phyloP scores from a whole-genome alignment of 805 yeast species.

The Yarrowia bubula region DNA sequence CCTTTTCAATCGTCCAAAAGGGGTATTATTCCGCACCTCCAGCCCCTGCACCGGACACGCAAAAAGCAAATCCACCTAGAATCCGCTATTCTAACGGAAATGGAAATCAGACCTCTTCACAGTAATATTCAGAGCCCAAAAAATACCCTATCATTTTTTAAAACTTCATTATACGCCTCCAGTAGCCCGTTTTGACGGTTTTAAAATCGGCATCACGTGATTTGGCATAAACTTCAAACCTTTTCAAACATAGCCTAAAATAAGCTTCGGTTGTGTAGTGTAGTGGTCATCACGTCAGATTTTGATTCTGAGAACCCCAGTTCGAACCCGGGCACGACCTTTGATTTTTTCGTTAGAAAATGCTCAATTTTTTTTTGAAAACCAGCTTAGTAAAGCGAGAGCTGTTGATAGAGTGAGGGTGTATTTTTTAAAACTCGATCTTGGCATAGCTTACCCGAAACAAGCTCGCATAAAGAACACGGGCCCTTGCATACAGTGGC shows the following conservation, averaged over 20 bases:
- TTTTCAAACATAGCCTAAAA: not conserved
- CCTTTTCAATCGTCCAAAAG: no score
- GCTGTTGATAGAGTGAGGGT: no score
- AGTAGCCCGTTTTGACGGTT: not conserved
- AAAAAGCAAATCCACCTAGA: not conserved
- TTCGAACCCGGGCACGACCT: slow-evolving; percentile 26
- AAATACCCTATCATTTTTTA: not conserved
- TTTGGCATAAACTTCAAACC: not conserved
- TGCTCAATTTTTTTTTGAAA: not conserved
- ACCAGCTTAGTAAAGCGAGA: no score
- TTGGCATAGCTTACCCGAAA: no score
- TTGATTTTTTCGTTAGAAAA: not conserved
- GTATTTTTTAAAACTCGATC: no score
- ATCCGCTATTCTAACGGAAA: no score
- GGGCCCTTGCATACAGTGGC: no score
- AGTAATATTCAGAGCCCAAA: not conserved
- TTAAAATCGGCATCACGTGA: not conserved
- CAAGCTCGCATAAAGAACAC: no score
- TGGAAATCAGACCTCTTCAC: not conserved
- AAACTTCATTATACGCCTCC: not conserved
- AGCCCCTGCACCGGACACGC: no score
- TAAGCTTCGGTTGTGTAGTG: slow-evolving; percentile 25
- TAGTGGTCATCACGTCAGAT: slow-evolving; percentile 26
- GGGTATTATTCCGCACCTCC: no score
- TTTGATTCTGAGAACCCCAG: slow-evolving; percentile 26